phyloP scores from a whole-genome alignment of 1,139 yeast genomes.

The Kurtzmaniella quercitrusa region DNA sequence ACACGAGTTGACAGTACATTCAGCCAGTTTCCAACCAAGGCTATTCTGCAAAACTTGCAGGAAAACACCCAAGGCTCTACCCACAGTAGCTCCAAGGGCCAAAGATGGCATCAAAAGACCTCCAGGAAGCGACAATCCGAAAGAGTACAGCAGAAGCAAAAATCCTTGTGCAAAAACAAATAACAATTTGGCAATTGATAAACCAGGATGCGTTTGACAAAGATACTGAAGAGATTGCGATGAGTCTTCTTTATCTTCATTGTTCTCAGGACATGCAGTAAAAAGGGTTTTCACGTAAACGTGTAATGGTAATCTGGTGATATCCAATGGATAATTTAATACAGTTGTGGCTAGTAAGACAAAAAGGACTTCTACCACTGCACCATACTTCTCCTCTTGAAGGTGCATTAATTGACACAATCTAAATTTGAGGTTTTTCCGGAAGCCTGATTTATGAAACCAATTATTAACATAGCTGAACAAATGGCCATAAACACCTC shows the following conservation, averaged over 20 bases:
- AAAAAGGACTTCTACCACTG: constrained; percentile 43
- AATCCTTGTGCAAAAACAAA: constrained; percentile 53
- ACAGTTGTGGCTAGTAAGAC: constrained; percentile 50
- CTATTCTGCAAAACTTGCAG: constrained; percentile 47
- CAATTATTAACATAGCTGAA: constrained; percentile 48
- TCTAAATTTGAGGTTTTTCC: constrained; percentile 17
- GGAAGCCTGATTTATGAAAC: constrained; percentile 17
- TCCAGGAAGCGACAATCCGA: constrained; percentile 67
- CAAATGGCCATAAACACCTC: constrained; percentile 63
- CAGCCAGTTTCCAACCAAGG: constrained; percentile 38
- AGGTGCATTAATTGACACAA: constrained; percentile 13
- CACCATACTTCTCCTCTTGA: constrained; percentile 14
- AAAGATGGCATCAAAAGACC: constrained; percentile 74
- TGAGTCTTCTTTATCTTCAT: constrained; percentile 13
- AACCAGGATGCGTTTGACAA: constrained; percentile 28
- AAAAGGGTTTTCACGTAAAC: constrained; percentile 57
- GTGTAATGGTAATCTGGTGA: constrained; percentile 53
- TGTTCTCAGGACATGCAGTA: constrained; percentile 50
- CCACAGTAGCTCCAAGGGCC: constrained; percentile 66
- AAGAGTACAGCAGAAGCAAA: constrained; percentile 56
- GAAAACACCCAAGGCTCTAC: constrained; percentile 63
- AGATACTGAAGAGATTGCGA: constrained; percentile 29
- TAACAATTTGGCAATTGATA: constrained; percentile 32
- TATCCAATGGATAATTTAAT: constrained; percentile 51
- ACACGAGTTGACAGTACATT: constrained; percentile 51